Evolutionary conservation across 2,329 filamentous ascomycete genomes (phyloP).

Genomic region (Colletotrichum shisoi): DNA sequence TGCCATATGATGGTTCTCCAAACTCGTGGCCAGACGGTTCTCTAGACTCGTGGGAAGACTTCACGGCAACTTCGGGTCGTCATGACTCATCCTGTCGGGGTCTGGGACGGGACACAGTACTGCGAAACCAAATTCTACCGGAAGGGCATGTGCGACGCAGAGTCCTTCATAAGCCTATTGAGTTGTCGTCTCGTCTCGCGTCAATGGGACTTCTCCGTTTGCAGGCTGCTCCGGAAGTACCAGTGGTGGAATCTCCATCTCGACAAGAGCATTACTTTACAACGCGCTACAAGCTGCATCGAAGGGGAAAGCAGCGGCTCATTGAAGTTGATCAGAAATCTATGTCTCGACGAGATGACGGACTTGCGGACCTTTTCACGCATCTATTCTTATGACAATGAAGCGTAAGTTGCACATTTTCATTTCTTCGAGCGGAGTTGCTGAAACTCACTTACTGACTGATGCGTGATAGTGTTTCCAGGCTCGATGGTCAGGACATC

Average conservation of each 20-base stretch:
- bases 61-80: background rate
- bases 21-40: background rate
- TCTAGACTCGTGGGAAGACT: background rate
- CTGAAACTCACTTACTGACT: background rate
- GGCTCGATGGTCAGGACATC: background rate
- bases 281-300: background rate
- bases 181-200: conserved; percentile 10
- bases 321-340: background rate
- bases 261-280: background rate
- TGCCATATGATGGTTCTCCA: background rate
- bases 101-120: background rate
- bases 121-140: conserved; percentile 3
- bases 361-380: conserved; percentile 11
- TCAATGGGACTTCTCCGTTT: conserved; percentile 11
- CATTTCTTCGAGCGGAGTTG: background rate
- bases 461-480: background rate
- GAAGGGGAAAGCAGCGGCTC: background rate
- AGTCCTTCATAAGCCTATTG: background rate
- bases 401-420: background rate
- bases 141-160: background rate
- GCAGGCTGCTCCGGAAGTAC: conserved; percentile 7
- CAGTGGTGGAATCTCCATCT: conserved; percentile 15
- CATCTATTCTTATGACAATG: conserved; percentile 8
- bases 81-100: background rate
- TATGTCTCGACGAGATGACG: background rate